Evolutionary conservation across 805 yeast genomes (phyloP), one percentile per base, ranked within the genome.

Genomic region (Myxozyma kluyveri): DNA sequence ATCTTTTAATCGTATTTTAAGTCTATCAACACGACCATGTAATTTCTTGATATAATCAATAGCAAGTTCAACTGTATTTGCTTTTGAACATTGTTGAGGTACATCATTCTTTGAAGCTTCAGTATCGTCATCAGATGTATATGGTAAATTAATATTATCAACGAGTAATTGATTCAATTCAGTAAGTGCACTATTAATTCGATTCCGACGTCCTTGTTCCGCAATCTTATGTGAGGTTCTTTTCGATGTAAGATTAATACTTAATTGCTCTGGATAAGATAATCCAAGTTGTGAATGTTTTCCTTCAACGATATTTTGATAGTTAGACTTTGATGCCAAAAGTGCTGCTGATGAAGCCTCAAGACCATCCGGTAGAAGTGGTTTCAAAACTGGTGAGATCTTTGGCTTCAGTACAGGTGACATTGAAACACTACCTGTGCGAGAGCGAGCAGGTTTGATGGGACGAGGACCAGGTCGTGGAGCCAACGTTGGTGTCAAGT

Each of bases 31-130:
- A 55, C 75, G 74, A 5, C 57, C 56, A 26, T 71, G 69, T 47
- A 84, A 67, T 31, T 70, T 67, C 43, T 71, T 69, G 50, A 91
- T 89, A 65, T 86, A 87, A 21, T 71, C 71, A 23, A 86, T 81
- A 0, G 96, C 96, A 63, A 88, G 73, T 67, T 91, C 99, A 2
- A 93, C 96, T 0, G 97, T 91, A 1, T 95, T 89, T 1, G 98
- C 98, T 65, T 91, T 91, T 24, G 95, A 84, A 0, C 45, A 39
- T 29, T 56, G 60, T 41, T 52, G 60, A n/a, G 40, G 4, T n/a
- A 26, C 32, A 21, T 45, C 43, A 17, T 80, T 78, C 12, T 79
- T 75, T 9, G 12, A 9, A 29, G 12, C 33, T 14, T 9, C 9
- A 9, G 12, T 14, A 29, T 29, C 33, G 68, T 52, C 46, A 33